phyloP scores from a whole-genome alignment of 2,329 filamentous ascomycete species.

The Pseudogymnoascus sp. region DNA sequence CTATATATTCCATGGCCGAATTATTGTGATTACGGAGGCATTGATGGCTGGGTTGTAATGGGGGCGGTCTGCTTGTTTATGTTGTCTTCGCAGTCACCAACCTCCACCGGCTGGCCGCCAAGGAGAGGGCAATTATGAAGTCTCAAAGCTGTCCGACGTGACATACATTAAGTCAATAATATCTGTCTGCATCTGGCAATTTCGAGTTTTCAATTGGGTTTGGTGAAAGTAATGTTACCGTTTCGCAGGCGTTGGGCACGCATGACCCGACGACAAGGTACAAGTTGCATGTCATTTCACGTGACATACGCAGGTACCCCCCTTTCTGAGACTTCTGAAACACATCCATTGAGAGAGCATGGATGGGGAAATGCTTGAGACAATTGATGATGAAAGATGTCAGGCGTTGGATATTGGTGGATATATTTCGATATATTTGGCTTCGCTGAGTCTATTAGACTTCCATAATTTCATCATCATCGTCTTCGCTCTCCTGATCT shows the following conservation, averaged over 20 bases:
- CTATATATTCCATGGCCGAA: background rate
- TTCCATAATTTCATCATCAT: conserved; percentile 27
- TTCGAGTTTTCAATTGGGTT: background rate
- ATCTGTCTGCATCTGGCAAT: background rate
- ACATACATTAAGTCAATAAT: background rate
- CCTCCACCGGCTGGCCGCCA: background rate
- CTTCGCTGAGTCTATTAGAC: conserved; percentile 19
- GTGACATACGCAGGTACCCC: background rate
- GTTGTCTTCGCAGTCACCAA: background rate
- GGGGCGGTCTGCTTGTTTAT: background rate
- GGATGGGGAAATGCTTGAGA: background rate
- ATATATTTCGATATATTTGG: conserved; percentile 1
- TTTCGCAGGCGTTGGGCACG: background rate
- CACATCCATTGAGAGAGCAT: background rate
- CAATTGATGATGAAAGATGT: background rate
- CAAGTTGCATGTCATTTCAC: background rate
- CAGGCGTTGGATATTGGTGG: conserved; percentile 2
- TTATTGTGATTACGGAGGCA: background rate
- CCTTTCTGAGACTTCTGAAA: conserved; percentile 6
- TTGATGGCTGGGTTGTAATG: background rate
- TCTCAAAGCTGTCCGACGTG: background rate
- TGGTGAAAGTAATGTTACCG: background rate
- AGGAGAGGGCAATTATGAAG: background rate
- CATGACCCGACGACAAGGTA: background rate
- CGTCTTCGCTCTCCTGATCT: conserved; percentile 20